A percentile compares a stretch with the other conserved stretches of the same genome.
phyloP scores from a whole-genome alignment of 768 basidiomycete species.

The Chalciporus sphaerocephalus region DNA sequence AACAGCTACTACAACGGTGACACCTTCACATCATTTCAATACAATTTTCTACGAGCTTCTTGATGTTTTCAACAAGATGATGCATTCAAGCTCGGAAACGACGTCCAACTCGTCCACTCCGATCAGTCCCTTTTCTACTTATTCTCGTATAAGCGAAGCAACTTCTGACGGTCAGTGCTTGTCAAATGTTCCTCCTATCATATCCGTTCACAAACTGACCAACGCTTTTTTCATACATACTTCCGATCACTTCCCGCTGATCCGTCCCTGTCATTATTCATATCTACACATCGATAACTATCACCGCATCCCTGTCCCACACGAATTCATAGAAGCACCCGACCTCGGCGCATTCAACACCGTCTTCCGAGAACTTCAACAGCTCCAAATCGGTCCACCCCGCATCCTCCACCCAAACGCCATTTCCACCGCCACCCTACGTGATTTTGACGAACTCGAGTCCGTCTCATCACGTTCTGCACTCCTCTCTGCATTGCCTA shows the following conservation, averaged over 20 bases:
- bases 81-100: constrained; percentile 34
- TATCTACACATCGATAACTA: constrained; percentile 7
- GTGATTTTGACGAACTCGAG: constrained; percentile 21
- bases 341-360: constrained; percentile 70
- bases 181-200: neutral
- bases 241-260: neutral
- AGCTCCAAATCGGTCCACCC: constrained; percentile 46
- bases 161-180: constrained; percentile 46
- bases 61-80: constrained; percentile 26
- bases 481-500: constrained; percentile 20
- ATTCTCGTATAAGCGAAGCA: constrained; percentile 41
- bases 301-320: neutral
- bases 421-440: constrained; percentile 8
- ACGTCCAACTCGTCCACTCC: constrained; percentile 32
- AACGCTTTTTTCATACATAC: neutral
- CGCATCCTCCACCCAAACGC: constrained; percentile 16
- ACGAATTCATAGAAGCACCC: constrained; percentile 47
- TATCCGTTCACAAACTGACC: neutral
- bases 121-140: constrained; percentile 38
- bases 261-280: constrained; percentile 1
- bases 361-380: constrained; percentile 62
- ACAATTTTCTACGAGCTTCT: constrained; percentile 3
- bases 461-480: constrained; percentile 28
- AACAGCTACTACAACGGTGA: neutral
- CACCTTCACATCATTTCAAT: neutral